Evolutionary conservation across 352 stramenopile species (phyloP), one percentile per base, ranked within the genome.

Genomic region (Pythium rishiriense): DNA sequence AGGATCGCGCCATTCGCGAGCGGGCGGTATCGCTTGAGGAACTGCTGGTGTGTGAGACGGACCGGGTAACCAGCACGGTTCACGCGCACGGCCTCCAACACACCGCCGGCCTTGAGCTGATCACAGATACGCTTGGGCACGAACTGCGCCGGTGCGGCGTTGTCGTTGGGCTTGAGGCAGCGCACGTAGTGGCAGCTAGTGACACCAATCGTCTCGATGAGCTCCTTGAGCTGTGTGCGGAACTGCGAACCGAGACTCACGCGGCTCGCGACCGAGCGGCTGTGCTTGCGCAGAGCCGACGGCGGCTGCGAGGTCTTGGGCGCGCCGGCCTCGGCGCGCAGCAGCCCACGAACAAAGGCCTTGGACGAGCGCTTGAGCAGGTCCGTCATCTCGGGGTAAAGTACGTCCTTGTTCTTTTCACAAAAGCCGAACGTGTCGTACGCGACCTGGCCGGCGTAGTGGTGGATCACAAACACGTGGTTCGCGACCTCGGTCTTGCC

Each of bases 81-180:
- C 21, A 99, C 97, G 48, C 96, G 91, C 26, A 99, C 97, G 10
- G 97, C 98, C 76, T 99, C 98, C 10, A 99, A 86, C n/a, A 99
- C 97, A 83, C 98, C 98, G 68, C 96, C 96, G 48, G 98, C 99
- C 61, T 94, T 90, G 4, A 99, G 73, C 78, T 99, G 97, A 65
- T 99, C 96, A 37, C 96, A 98, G 12, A 98, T 81, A 37, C 96
- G 83, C 66, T 98, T 94, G 15, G 96, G 61, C 29, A 90, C 86
- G 66, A 99, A 87, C 31, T 75, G 54, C 22, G 74, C 78, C 1
- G 85, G 63, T 49, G 97, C 93, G 12, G 98, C 94, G 15, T 93
- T 80, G 74, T 99, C 97, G 71, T 99, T 99, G 0, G 98, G 97
- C 78, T 99, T 99, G 42, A 99, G 87, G 75, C 97, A 99, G n/a